phyloP scores from a whole-genome alignment of 1,139 yeast genomes.

The Pneumocystis oryctolagi region DNA sequence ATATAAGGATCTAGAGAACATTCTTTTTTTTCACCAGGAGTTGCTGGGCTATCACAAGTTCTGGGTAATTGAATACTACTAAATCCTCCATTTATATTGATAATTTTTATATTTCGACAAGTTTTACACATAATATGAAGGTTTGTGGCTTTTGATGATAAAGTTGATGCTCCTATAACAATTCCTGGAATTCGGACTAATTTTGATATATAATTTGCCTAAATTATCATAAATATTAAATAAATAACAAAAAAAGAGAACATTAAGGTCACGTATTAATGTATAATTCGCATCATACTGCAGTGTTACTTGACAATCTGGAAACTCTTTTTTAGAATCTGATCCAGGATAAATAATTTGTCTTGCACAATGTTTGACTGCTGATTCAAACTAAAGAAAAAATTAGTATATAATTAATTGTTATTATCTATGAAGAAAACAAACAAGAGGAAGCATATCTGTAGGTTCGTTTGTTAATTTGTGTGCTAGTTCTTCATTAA shows the following conservation, averaged over 20 bases:
- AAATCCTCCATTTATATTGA: constrained; percentile 58
- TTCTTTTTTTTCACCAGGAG: constrained; percentile 46
- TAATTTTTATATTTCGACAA: constrained; percentile 65
- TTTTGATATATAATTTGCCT: constrained; percentile 66
- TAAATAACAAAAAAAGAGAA: neutral
- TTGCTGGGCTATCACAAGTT: constrained; percentile 41
- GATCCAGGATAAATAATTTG: constrained; percentile 49
- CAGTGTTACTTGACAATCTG: constrained; percentile 69
- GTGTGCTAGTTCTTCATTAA: constrained; percentile 78
- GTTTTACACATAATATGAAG: constrained; percentile 76
- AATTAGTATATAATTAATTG: neutral
- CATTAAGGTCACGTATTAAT: constrained; percentile 67
- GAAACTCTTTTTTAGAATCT: constrained; percentile 41
- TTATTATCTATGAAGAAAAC: constrained; percentile 2
- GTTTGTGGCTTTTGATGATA: constrained; percentile 73
- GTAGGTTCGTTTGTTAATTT: constrained; percentile 73
- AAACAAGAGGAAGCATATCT: constrained; percentile 59
- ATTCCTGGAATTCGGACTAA: constrained; percentile 88
- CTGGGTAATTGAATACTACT: constrained; percentile 70
- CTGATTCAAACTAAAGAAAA: constrained; percentile 45
- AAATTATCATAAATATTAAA: neutral
- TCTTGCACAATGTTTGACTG: constrained; percentile 81
- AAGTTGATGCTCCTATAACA: constrained; percentile 77
- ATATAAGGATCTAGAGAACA: constrained; percentile 90
- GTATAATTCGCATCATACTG: constrained; percentile 58